Base-by-base conservation (phyloP, 441 rosid genomes). In the Mallotus japonicus region DNA sequence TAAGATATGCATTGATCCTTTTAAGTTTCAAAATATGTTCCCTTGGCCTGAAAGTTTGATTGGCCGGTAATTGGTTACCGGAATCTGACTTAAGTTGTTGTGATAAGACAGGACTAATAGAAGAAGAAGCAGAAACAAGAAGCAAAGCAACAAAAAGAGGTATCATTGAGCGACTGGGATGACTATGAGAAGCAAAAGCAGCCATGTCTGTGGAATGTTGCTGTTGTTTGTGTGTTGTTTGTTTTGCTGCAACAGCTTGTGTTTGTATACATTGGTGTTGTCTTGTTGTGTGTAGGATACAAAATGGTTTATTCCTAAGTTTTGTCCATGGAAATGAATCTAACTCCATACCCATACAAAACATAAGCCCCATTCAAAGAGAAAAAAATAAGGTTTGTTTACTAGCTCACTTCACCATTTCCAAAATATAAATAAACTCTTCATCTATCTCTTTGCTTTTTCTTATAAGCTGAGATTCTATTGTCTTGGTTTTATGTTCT, bases 1-100 rank as follows among this genome's bases (percentile, higher is more conserved):
- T 69, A 42, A 95, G 98, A 77, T 84, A 88, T 70, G 87, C 67
- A 84, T 86, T 84, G 68, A 87, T 80, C 24, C 84, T 66, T 80
- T 80, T 85, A 49, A 90, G 80, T 76, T 83, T 90, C 34, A 62
- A 79, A 40, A 80, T 61, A 71, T 87, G 84, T 51, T 70, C 77
- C 20, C 17, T 16, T 8, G 97, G 85, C 77, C 73, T 78, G 73
- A 88, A 83, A 50, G 97, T 88, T 58, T 87, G 86, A 79, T 90
- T 90, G 13, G 59, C 73, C 46, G 68, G 68, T 28, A 32, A 15
- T 50, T 58, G 80, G 81, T 70, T 22, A 58, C 77, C 80, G 76
- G 80, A 81, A 65, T 75, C 78, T 28, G 79, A 75, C 51, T 44
- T 5, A 6, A 49, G 14, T 42, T 77, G 85, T 32, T 78, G 73